Percentiles rank a stretch among this genome's conserved stretches.
These are phyloP conservation scores for Gynostemma pentaphyllum DNA, from an alignment of 306 rosid species.

Conservation along the genomic window DNA sequence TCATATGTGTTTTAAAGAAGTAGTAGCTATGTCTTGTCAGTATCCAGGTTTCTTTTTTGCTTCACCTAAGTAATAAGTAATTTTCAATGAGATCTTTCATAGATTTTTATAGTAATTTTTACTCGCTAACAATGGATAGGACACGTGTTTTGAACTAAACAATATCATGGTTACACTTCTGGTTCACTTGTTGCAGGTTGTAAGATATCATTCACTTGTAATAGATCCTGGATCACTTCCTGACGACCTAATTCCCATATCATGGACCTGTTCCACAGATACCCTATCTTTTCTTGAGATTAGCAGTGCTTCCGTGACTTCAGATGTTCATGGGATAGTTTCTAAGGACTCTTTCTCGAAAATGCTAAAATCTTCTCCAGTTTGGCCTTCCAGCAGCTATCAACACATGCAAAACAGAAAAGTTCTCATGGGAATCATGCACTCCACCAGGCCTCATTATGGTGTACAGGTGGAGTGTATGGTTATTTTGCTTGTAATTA, in stretches of 20 bases:
- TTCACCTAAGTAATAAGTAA: neutral
- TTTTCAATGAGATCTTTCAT: neutral
- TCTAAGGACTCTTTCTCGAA: constrained; percentile 22
- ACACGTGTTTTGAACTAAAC: neutral
- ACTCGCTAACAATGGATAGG: neutral
- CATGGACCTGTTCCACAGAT: constrained; percentile 69
- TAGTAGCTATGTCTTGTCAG: neutral
- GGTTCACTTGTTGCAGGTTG: constrained; percentile 60
- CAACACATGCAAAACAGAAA: constrained; percentile 22
- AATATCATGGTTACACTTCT: constrained; percentile 1
- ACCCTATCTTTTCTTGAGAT: constrained; percentile 46
- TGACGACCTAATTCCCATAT: constrained; percentile 78
- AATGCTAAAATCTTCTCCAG: constrained; percentile 23
- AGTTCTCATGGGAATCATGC: constrained; percentile 87
- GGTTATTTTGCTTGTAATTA: constrained; percentile 14
- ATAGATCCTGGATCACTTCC: constrained; percentile 81
- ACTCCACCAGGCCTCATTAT: constrained; percentile 86
- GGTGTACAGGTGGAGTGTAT: constrained; percentile 75
- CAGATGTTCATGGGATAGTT: constrained; percentile 24
- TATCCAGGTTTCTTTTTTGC: neutral
- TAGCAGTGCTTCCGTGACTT: constrained; percentile 23
- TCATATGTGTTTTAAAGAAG: neutral
- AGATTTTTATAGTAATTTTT: neutral
- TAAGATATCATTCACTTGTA: constrained; percentile 94
- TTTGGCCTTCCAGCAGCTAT: constrained; percentile 17